Conservation (phyloP, 345 rosid species). For the Schrenkiella parvula region DNA sequence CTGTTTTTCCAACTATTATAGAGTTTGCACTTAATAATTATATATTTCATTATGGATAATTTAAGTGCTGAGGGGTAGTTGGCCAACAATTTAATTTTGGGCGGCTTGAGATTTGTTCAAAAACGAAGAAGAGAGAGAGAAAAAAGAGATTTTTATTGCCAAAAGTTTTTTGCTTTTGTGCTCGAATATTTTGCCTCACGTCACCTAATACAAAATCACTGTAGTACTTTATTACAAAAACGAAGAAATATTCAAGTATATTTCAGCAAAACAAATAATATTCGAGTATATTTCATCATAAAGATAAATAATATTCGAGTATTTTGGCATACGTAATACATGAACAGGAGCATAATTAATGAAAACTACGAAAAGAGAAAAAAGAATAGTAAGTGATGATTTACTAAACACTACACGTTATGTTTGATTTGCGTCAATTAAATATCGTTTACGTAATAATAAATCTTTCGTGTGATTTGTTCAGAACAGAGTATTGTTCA, state of each 20-base stretch:
- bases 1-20: not conserved
- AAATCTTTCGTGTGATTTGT: not conserved
- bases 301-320: no score
- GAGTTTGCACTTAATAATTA: not conserved
- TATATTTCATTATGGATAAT: not conserved
- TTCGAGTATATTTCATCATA: no score
- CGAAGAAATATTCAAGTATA: no score
- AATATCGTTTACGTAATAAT: not conserved
- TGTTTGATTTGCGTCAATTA: not conserved
- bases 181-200: slow-evolving; percentile 3
- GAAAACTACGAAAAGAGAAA: not conserved
- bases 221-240: no score
- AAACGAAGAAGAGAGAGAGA: not conserved
- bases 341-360: not conserved
- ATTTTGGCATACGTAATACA: not conserved
- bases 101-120: slow-evolving; percentile 11
- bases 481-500: not conserved
- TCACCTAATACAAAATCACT: no score
- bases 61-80: slow-evolving; percentile 17
- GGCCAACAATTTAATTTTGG: slow-evolving; percentile 24
- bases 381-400: not conserved
- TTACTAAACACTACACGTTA: not conserved
- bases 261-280: no score
- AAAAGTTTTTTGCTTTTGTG: slow-evolving; percentile 1
- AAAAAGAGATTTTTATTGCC: not conserved